Base-by-base conservation (phyloP, 106 monocot species). In the Phalaenopsis aphrodite region DNA sequence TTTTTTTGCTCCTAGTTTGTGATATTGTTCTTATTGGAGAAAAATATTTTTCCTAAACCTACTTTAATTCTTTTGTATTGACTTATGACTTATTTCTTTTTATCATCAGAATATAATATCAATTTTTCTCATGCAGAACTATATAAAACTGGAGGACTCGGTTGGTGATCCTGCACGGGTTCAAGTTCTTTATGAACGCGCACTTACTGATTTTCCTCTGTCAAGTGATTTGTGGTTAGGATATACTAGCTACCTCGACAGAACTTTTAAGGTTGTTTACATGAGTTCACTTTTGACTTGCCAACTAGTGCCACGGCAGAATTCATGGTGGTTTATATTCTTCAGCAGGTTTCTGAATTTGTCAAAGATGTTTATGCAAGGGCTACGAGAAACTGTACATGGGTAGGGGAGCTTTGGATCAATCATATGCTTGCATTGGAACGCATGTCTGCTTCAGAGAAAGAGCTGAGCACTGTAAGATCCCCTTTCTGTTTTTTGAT, bases 151-250 rank as follows among this genome's bases (percentile, higher is more conserved):
- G 86, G 98, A 99, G 82, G 98, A 95, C 57, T 85, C 89, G 46
- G 82, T 64, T 66, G 93, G 94, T 14, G 88, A 95, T 78, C 98
- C 98, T 84, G 89, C 88, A 81, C 94, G 98, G 76, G 98, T 99
- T 79, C 94, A 95, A 85, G 79, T 89, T 78, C 84, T 99, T 9
- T 99, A 91, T 87, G 98, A 99, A 77, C 89, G 98, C 80, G 94
- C 94, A 75, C 81, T 99, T 36, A 67, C 87, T 11, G 88, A 88
- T 30, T 85, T 95, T 80, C 91, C 94, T 4, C 72, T 99, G 72
- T 95, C 90, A 74, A 87, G 87, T 84, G 94, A 95, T 78, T 75
- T 99, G 2, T 99, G 98, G 98, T 42, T 89, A 19, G 86, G 49
- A 78, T 99, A 95, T 80, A 93, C 94, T 49, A 91, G 85, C 45